Evolutionary conservation across 352 stramenopile species (phyloP).

Genomic region (Globisporangium irregulare): DNA sequence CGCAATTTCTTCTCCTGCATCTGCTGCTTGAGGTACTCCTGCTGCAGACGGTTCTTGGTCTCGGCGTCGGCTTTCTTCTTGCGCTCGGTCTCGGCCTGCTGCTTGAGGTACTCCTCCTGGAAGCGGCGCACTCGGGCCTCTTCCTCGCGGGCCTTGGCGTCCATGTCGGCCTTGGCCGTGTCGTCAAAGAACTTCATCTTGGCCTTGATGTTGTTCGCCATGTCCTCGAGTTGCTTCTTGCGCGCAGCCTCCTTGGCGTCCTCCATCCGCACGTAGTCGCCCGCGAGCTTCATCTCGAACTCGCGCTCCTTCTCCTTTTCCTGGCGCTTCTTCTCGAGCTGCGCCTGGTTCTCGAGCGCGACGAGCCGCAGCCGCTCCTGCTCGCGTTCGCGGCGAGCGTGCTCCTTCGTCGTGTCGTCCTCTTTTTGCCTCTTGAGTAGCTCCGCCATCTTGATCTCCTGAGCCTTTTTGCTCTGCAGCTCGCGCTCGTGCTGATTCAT

Average conservation of each 20-base stretch:
- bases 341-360: conserved; percentile 57
- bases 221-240: conserved; percentile 61
- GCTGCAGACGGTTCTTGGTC: conserved; percentile 38
- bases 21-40: conserved; percentile 54
- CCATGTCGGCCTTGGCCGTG: conserved; percentile 65
- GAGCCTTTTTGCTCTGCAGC: conserved; percentile 39
- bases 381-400: conserved; percentile 37
- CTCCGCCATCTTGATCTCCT: conserved; percentile 53
- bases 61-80: conserved; percentile 60
- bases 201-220: conserved; percentile 71
- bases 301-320: conserved; percentile 50
- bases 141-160: conserved; percentile 61
- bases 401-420: conserved; percentile 49
- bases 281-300: conserved; percentile 61
- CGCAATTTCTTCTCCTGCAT: conserved; percentile 71
- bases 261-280: conserved; percentile 76
- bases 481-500: conserved; percentile 52
- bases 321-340: conserved; percentile 57
- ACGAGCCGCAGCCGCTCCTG: conserved; percentile 55
- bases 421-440: conserved; percentile 48
- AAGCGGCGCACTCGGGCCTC: conserved; percentile 58
- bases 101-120: conserved; percentile 60
- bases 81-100: conserved; percentile 48
- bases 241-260: conserved; percentile 60
- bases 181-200: conserved; percentile 87